Conservation (phyloP, 495 filamentous ascomycete species). For the Penicillium chermesinum region DNA sequence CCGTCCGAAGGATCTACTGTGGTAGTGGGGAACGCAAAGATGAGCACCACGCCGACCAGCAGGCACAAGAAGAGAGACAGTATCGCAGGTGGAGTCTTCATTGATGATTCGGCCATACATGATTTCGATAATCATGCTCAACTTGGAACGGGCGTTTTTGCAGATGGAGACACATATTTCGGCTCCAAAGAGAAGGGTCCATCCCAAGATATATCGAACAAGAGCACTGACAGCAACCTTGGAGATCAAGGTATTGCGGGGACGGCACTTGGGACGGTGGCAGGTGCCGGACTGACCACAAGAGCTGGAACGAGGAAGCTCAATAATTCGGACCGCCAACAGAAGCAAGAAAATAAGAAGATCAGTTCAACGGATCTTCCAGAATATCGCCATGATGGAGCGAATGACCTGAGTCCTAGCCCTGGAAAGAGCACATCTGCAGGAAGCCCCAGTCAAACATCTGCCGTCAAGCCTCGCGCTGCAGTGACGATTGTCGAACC, state of each 20-base stretch:
- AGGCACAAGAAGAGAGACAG: neutral
- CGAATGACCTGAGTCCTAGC: neutral
- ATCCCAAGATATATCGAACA: too few relatives aligned
- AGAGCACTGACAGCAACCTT: too few relatives aligned
- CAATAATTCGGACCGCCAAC: neutral
- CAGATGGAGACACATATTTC: neutral
- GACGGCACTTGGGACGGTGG: neutral
- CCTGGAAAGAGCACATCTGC: neutral
- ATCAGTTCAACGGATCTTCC: too few relatives aligned
- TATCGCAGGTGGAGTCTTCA: conserved; percentile 1
- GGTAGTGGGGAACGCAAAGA: neutral
- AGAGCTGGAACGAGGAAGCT: neutral
- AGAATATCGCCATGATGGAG: too few relatives aligned
- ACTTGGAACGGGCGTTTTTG: conserved; percentile 15
- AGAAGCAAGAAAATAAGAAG: neutral
- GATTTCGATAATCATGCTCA: conserved; percentile 9
- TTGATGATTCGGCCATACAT: conserved; percentile 1
- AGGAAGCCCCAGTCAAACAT: too few relatives aligned
- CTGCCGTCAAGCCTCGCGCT: too few relatives aligned
- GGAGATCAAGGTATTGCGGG: too few relatives aligned
- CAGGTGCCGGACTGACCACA: neutral
- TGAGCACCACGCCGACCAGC: neutral
- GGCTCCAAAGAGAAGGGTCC: neutral
- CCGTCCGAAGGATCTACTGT: too few relatives aligned
- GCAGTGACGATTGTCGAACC: too few relatives aligned